A percentile compares a stretch with the other conserved stretches of the same genome.
These are phyloP conservation scores for Nymphaea colorata DNA, from an alignment of 164 flowering plant genomes.

Conservation along the genomic window DNA sequence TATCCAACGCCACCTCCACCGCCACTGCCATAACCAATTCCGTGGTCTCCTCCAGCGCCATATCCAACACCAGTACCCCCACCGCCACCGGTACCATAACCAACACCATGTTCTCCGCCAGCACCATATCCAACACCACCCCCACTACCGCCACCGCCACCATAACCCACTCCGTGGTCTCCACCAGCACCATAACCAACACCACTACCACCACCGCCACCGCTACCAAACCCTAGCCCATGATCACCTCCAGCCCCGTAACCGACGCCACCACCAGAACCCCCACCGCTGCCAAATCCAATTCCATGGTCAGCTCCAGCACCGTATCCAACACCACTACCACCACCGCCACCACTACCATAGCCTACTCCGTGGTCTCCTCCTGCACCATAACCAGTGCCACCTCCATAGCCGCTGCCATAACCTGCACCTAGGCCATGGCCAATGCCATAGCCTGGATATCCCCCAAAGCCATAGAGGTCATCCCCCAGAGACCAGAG, in stretches of 20 bases:
- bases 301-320: conserved; percentile 17
- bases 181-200: conserved; percentile 26
- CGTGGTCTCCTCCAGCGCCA: conserved; percentile 1
- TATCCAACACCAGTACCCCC: conserved; percentile 3
- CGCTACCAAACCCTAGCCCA: background rate
- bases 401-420: background rate
- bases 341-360: conserved; percentile 9
- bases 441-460: conserved; percentile 13
- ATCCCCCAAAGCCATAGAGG: conserved; percentile 15
- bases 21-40: background rate
- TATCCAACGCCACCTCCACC: conserved; percentile 1
- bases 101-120: background rate
- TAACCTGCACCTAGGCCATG: conserved; percentile 1
- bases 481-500: no score
- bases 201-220: conserved; percentile 8
- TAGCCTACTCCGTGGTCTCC: conserved; percentile 9
- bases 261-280: conserved; percentile 17
- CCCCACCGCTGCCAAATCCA: conserved; percentile 15
- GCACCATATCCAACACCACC: conserved; percentile 7
- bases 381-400: conserved; percentile 10
- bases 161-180: conserved; percentile 23
- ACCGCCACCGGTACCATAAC: conserved; percentile 4
- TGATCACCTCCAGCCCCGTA: conserved; percentile 8
- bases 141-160: conserved; percentile 19
- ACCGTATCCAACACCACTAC: conserved; percentile 17